Evolutionary conservation across 768 basidiomycete species (phyloP).

Genomic region (Asterophora lycoperdoides): DNA sequence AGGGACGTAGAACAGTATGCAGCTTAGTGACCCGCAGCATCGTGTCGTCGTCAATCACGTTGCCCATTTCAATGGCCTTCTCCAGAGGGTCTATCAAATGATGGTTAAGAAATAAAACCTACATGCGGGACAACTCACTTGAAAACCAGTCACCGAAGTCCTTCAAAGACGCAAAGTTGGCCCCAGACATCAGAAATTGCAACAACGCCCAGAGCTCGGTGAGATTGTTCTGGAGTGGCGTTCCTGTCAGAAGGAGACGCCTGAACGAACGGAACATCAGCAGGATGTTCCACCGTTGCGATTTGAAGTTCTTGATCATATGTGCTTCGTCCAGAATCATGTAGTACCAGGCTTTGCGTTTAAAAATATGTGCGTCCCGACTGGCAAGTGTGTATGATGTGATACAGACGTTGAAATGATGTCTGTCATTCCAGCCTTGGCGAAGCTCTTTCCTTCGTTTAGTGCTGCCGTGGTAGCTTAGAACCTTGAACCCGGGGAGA

Average conservation of each 20-base stretch:
- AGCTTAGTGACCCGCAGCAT: slow-evolving; percentile 81
- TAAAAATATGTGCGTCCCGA: slow-evolving; percentile 86
- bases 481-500: slow-evolving; percentile 78
- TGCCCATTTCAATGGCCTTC: slow-evolving; percentile 86
- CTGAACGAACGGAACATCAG: slow-evolving; percentile 85
- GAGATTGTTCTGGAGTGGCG: slow-evolving; percentile 94
- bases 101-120: slow-evolving; percentile 2
- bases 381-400: slow-evolving; percentile 93
- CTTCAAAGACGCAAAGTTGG: slow-evolving; percentile 85
- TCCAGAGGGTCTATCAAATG: slow-evolving; percentile 80
- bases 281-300: slow-evolving; percentile 89
- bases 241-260: slow-evolving; percentile 89
- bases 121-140: slow-evolving; percentile 48
- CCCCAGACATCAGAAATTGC: slow-evolving; percentile 89
- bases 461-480: slow-evolving; percentile 88
- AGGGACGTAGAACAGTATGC: slow-evolving; percentile 94
- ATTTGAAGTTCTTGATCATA: slow-evolving; percentile 97
- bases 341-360: slow-evolving; percentile 92
- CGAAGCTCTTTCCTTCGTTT: slow-evolving; percentile 88
- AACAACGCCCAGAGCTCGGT: slow-evolving; percentile 94
- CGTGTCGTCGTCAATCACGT: slow-evolving; percentile 72
- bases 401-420: slow-evolving; percentile 91
- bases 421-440: slow-evolving; percentile 86
- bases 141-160: slow-evolving; percentile 98
- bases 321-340: slow-evolving; percentile 96